Percentiles rank a stretch among this genome's conserved stretches.
Evolutionary conservation across 78 protist species (phyloP).

Genomic region (Guillardia theta): DNA sequence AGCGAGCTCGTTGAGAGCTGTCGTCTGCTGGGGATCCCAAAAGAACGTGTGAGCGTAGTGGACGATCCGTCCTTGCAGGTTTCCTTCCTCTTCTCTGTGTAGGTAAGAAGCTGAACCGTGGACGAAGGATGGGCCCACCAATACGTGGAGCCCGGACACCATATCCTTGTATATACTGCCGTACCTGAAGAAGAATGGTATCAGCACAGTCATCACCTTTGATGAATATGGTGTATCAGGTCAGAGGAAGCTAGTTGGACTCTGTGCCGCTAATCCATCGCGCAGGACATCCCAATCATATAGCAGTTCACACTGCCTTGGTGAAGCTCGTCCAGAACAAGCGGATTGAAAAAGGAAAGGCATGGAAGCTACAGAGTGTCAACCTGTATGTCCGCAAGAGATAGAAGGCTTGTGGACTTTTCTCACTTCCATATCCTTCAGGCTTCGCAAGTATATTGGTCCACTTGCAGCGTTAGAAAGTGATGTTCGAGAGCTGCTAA

Average conservation of each 20-base stretch:
- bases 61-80: not conserved
- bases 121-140: too few species aligned
- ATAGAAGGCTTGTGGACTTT: not conserved
- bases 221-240: conserved; percentile 78
- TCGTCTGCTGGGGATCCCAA: not conserved
- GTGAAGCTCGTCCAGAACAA: not conserved
- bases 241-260: conserved; percentile 57
- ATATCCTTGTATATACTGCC: not conserved
- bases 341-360: too few species aligned
- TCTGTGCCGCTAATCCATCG: too few species aligned
- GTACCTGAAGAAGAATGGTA: not conserved
- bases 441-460: conserved; percentile 66
- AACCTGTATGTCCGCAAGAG: not conserved
- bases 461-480: conserved; percentile 9
- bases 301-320: not conserved
- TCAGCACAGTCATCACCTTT: conserved; percentile 61
- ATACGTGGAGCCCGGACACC: too few species aligned
- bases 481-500: not conserved
- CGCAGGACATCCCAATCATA: not conserved
- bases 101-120: too few species aligned
- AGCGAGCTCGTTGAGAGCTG: not conserved
- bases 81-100: not conserved
- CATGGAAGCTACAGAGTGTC: not conserved
- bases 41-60: not conserved
- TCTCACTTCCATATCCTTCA: not conserved